Conservation (phyloP, 2,329 filamentous ascomycete species). For the Beauveria bassiana region DNA sequence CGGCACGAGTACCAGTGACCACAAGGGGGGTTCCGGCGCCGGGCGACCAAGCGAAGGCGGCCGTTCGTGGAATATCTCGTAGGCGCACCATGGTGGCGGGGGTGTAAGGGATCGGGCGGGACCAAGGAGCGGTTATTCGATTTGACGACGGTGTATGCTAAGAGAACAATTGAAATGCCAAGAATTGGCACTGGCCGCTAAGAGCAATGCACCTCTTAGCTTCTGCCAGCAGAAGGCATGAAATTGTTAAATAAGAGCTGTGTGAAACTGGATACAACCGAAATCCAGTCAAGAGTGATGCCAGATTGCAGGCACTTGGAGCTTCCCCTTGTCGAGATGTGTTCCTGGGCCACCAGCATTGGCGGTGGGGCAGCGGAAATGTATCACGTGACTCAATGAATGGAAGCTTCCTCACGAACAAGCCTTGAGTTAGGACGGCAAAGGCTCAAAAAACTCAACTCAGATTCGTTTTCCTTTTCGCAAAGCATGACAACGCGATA, state of each 20-base stretch:
- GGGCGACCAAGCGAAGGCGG: constrained; percentile 94
- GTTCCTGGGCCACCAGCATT: constrained; percentile 4
- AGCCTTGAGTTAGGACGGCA: not conserved
- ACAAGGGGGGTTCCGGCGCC: constrained; percentile 71
- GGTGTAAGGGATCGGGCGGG: constrained; percentile 20
- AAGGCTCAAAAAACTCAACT: not conserved
- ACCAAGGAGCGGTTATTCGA: constrained; percentile 13
- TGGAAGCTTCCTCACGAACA: not conserved
- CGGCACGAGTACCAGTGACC: constrained; percentile 88
- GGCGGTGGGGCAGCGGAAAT: not conserved
- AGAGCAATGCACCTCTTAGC: constrained; percentile 17
- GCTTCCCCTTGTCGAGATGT: constrained; percentile 18
- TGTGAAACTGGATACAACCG: constrained; percentile 9
- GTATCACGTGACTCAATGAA: constrained; percentile 21
- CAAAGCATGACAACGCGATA: not conserved
- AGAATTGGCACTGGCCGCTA: constrained; percentile 16
- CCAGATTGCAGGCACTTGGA: constrained; percentile 36
- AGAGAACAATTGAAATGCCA: constrained; percentile 14
- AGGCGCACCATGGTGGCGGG: constrained; percentile 75
- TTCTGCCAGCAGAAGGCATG: constrained; percentile 25
- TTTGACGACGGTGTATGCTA: constrained; percentile 13
- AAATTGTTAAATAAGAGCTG: constrained; percentile 14
- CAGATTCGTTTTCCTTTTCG: not conserved
- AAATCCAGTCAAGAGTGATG: constrained; percentile 28
- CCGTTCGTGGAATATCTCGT: constrained; percentile 92